Percentiles rank a stretch among this genome's conserved stretches.
Conservation (phyloP, 2,329 filamentous ascomycete species). For the Neurospora sp. region DNA sequence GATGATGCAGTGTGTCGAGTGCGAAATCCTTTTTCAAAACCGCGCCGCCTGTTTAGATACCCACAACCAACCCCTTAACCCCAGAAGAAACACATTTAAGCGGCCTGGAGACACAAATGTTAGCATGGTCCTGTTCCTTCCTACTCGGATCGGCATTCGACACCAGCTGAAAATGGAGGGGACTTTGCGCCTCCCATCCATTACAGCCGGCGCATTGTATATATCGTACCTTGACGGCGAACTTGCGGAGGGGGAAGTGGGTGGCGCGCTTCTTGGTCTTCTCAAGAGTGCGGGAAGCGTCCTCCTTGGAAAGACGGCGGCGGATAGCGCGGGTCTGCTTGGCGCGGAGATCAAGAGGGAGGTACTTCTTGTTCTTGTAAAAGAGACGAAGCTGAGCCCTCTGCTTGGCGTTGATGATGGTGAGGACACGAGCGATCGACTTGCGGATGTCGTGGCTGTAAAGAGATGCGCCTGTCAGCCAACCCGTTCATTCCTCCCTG, state of each 20-base stretch:
- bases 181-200: neutral
- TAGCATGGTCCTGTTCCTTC: slow-evolving; percentile 7
- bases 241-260: slow-evolving; percentile 98
- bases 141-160: neutral
- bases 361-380: slow-evolving; percentile 99
- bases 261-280: slow-evolving; percentile 94
- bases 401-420: slow-evolving; percentile 99
- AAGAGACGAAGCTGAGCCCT: slow-evolving; percentile 94
- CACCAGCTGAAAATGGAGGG: neutral
- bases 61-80: slow-evolving; percentile 16
- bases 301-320: slow-evolving; percentile 85
- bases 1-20: slow-evolving; percentile 20
- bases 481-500: slow-evolving; percentile 1
- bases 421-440: slow-evolving; percentile 97
- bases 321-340: slow-evolving; percentile 99
- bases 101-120: slow-evolving; percentile 13
- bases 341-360: slow-evolving; percentile 92
- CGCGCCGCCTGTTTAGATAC: slow-evolving; percentile 21
- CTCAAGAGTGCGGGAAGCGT: slow-evolving; percentile 73
- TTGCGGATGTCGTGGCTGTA: slow-evolving; percentile 95
- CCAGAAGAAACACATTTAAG: slow-evolving; percentile 15
- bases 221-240: slow-evolving; percentile 82
- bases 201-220: neutral
- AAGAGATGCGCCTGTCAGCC: slow-evolving; percentile 18
- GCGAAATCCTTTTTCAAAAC: slow-evolving; percentile 18